Evolutionary conservation across 2,329 filamentous ascomycete genomes (phyloP), one percentile per base, ranked within the genome.

Genomic region (Clonostachys rosea): DNA sequence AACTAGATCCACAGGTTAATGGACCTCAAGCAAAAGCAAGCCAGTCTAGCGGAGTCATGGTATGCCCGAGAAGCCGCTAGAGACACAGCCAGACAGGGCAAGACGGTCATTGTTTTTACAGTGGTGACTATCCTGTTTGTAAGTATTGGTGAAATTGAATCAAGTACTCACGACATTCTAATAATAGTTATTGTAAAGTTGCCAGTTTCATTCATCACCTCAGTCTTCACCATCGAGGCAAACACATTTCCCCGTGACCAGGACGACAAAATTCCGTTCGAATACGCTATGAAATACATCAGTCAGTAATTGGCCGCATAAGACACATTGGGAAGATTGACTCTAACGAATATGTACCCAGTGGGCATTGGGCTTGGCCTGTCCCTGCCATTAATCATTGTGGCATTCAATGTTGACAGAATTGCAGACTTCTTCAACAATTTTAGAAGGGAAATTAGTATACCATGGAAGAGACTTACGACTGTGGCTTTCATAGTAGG

Each of bases 71-170:
- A 40, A 34, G 42, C 46, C 9, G 49, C 49, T 11, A 41, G 13
- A 33, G 49, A 50, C 34, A 48, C 42, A 5, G 49, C 45, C 33
- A 44, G 46, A n/a, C 49, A 50, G 18, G 46, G 49, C 8, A 48
- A 50, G 34, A 50, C 49, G 8, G 34, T 50, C 14, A 34, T 50
- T 18, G 49, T 50, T 3, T 50, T 50, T 24, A 50, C 49, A n/a
- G 46, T 50, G 14, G 46, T 50, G 12, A 50, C 49, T 9, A 50
- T 50, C 34, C 36, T 50, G 6, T 50, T 50, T 34, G 49, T 50
- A 30, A 43, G 49, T 50, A n/a, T 11, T 39, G 13, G 36, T 10
- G 6, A 24, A 24, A 24, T 24, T 24, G 6, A 8, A 24, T 8
- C 6, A 17, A 14, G 36, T 12, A 39, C 9, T 39, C 6, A 39